phyloP scores from a whole-genome alignment of 2,329 filamentous ascomycete genomes.

The Colletotrichum tanaceti region DNA sequence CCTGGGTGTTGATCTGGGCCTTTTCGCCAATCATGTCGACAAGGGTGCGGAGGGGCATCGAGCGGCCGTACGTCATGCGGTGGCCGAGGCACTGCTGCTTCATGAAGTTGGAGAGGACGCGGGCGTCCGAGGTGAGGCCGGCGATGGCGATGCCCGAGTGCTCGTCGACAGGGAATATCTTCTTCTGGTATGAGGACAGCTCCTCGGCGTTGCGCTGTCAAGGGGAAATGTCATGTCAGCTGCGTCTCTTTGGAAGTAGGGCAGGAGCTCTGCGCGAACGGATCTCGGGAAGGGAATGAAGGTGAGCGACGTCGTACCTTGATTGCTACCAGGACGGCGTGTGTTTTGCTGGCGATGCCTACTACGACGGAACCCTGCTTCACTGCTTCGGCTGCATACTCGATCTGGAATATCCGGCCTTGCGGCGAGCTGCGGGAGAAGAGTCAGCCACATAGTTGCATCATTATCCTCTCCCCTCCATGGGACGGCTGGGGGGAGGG shows the following conservation, averaged over 20 bases:
- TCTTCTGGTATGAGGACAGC: constrained; percentile 99
- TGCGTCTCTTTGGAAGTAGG: background rate
- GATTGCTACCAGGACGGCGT: constrained; percentile 93
- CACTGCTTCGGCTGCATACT: constrained; percentile 98
- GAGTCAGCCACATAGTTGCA: constrained; percentile 9
- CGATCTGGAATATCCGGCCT: constrained; percentile 99
- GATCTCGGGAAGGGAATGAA: background rate
- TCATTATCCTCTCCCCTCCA: background rate
- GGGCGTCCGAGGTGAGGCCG: constrained; percentile 95
- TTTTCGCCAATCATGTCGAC: constrained; percentile 94
- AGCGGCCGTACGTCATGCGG: constrained; percentile 93
- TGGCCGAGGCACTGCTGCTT: constrained; percentile 98
- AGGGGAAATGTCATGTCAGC: constrained; percentile 7
- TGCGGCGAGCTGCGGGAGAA: constrained; percentile 82
- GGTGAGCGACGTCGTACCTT: constrained; percentile 72
- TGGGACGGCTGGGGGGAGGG: constrained; percentile 4
- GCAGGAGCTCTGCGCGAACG: background rate
- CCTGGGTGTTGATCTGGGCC: constrained; percentile 97
- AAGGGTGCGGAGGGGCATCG: constrained; percentile 89
- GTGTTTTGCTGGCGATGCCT: constrained; percentile 96
- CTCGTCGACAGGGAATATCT: constrained; percentile 95
- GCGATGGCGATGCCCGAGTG: constrained; percentile 96
- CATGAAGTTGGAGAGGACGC: constrained; percentile 99
- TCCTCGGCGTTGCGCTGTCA: constrained; percentile 95
- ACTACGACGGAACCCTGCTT: constrained; percentile 99